Evolutionary conservation across 208 protist genomes (phyloP).

Genomic region (Crithidia fasciculata): DNA sequence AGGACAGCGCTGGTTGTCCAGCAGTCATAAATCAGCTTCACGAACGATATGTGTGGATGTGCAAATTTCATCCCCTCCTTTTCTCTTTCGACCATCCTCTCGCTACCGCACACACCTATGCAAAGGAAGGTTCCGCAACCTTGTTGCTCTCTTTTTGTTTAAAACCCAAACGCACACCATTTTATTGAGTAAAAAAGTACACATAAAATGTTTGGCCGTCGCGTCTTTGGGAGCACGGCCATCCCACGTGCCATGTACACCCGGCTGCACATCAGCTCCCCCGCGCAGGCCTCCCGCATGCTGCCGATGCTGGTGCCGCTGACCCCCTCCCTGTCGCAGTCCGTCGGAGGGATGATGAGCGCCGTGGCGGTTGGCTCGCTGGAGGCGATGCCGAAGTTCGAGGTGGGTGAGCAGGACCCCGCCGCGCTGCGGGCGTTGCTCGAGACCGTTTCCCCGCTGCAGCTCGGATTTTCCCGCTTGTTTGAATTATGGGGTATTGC

Average conservation of each 20-base stretch:
- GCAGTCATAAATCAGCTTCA: too few relatives aligned
- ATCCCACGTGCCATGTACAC: constrained; percentile 81
- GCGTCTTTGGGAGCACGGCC: constrained; percentile 71
- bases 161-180: not conserved
- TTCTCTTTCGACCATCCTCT: too few relatives aligned
- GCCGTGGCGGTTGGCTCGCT: constrained; percentile 9
- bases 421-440: constrained; percentile 50
- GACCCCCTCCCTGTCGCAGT: constrained; percentile 31
- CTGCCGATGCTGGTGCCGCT: constrained; percentile 66
- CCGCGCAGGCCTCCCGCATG: constrained; percentile 62
- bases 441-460: constrained; percentile 50
- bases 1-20: too few relatives aligned
- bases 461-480: constrained; percentile 68
- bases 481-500: constrained; percentile 89
- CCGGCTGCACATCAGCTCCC: constrained; percentile 69
- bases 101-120: too few relatives aligned
- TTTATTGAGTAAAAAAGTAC: not conserved
- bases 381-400: constrained; percentile 30
- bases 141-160: not conserved
- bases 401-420: constrained; percentile 42
- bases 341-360: constrained; percentile 22
- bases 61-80: too few relatives aligned
- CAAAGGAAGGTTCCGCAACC: not conserved
- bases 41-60: too few relatives aligned
- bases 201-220: constrained; percentile 68